These are phyloP conservation scores for Benincasa hispida DNA, from an alignment of 306 rosid species.

Conservation along the genomic window DNA sequence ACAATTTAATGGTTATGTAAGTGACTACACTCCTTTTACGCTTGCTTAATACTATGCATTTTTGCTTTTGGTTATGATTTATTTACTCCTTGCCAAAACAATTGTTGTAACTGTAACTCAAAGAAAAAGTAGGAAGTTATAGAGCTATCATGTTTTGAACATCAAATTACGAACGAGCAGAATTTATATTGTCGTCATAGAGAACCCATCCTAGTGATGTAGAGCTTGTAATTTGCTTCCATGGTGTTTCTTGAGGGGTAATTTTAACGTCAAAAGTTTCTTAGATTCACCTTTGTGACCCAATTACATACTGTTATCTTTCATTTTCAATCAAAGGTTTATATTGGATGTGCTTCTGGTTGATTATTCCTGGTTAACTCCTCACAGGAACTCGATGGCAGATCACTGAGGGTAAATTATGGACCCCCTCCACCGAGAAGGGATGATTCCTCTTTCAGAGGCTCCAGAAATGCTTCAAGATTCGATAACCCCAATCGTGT, in stretches of 20 bases:
- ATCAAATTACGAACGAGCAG: not conserved
- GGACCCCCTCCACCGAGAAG: slow-evolving; percentile 71
- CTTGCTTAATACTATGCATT: not conserved
- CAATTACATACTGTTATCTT: not conserved
- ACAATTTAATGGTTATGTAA: slow-evolving; percentile 84
- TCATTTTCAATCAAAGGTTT: not conserved
- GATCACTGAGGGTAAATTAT: slow-evolving; percentile 65
- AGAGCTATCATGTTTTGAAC: not conserved
- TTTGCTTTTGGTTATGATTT: not conserved
- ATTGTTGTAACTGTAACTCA: not conserved
- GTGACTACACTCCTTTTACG: slow-evolving; percentile 9
- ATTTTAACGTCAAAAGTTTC: not conserved
- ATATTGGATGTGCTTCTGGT: slow-evolving; percentile 3
- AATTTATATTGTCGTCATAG: not conserved
- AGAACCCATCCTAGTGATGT: not conserved
- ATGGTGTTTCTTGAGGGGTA: not conserved
- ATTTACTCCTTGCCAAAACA: not conserved
- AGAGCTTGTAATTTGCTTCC: not conserved
- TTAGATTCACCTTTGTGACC: not conserved
- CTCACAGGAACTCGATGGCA: slow-evolving; percentile 65
- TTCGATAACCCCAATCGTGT: slow-evolving; percentile 38
- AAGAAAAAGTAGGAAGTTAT: not conserved
- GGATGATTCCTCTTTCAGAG: slow-evolving; percentile 32
- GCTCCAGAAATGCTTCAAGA: slow-evolving; percentile 16
- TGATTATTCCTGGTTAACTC: not conserved